Base-by-base conservation (phyloP, 768 basidiomycete species). In the Chlorophyllum brunneum region DNA sequence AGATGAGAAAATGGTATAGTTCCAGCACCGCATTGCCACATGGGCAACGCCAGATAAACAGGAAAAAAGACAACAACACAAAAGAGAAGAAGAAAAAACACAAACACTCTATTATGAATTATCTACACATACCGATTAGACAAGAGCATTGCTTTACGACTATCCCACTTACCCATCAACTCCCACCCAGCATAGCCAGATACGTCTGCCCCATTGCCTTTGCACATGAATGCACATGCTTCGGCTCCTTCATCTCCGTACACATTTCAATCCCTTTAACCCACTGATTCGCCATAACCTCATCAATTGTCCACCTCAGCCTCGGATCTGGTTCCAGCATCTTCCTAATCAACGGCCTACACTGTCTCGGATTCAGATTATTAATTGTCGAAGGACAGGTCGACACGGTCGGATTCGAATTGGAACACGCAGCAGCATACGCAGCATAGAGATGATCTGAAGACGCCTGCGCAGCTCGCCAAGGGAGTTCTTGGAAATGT, bases 241-340 rank as follows among this genome's bases (percentile, higher is more conserved):
- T 76, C 54, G 90, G 83, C 55, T 78, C 73, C 54, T 71, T 61
- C 37, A 77, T 80, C 48, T 26, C 73, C 67, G 86, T 79, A 67
- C 93, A 97, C 11, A 95, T 82, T 71, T 94, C 88, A 57, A 97
- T 88, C 26, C 75, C 66, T 69, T 80, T 70, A 48, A 95, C 71
- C 94, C 94, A 98, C 54, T 82, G 59, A 59, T 94, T 82, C 57
- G 73, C 74, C 54, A 94, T 72, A 49, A 88, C 81, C 49, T 92
- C 88, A 59, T 98, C 94, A 59, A 95, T 88, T 42, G 80, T 70
- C 51, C 74, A 74, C 23, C 95, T 75, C 39, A 74, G 66, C 66
- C 86, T 86, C 20, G 95, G 92, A 62, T 97, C 86, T 2, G 95
- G 97, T 65, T 98, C 93, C 51, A 99, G 79, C 95, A 99, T 98